Conservation (phyloP, 345 rosid species). For the Noccaea bulbosa region DNA sequence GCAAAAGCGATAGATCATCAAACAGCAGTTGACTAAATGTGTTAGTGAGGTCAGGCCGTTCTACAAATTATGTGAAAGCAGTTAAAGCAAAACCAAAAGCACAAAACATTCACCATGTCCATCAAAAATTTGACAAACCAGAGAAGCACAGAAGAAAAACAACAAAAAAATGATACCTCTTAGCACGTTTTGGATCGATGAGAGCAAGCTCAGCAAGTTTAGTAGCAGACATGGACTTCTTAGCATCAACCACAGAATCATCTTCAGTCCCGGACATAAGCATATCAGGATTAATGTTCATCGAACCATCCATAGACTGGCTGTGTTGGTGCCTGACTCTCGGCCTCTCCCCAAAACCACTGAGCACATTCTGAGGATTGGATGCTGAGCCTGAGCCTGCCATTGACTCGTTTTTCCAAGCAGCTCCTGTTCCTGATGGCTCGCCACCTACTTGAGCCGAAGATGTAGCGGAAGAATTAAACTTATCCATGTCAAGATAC, state of each 20-base stretch:
- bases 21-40: neutral
- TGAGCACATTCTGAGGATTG: conserved; percentile 41
- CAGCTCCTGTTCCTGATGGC: conserved; percentile 44
- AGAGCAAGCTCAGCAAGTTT: conserved; percentile 99
- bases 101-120: neutral
- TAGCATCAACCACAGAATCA: conserved; percentile 55
- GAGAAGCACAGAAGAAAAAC: neutral
- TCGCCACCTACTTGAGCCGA: conserved; percentile 62
- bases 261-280: conserved; percentile 74
- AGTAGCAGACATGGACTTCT: conserved; percentile 87
- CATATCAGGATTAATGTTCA: conserved; percentile 71
- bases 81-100: neutral
- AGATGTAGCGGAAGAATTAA: conserved; percentile 73
- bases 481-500: conserved; percentile 93
- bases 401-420: conserved; percentile 26
- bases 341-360: conserved; percentile 65
- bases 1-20: neutral
- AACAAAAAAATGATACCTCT: conserved; percentile 57
- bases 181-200: conserved; percentile 94
- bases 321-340: conserved; percentile 93
- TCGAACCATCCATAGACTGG: conserved; percentile 90
- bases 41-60: neutral
- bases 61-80: neutral
- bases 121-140: conserved; percentile 6
- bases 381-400: conserved; percentile 23